These are phyloP conservation scores for Ophidiomyces ophidiicola DNA, from an alignment of 2,329 filamentous ascomycete species.

Conservation along the genomic window DNA sequence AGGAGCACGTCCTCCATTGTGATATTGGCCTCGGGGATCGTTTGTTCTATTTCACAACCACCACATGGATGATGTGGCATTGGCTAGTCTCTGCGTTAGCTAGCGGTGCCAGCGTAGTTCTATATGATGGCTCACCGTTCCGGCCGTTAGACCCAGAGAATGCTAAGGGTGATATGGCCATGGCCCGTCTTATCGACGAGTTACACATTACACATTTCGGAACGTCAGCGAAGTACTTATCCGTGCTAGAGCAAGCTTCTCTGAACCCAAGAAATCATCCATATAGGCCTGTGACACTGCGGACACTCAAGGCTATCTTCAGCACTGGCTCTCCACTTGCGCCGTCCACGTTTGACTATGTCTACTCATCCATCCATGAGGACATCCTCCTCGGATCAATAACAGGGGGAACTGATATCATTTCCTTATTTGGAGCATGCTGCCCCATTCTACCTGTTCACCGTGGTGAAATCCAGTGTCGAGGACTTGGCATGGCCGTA, in stretches of 20 bases:
- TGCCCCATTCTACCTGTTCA: conserved; percentile 63
- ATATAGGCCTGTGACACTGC: conserved; percentile 29
- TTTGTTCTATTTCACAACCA: conserved; percentile 88
- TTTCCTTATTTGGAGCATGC: conserved; percentile 82
- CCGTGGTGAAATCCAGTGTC: conserved; percentile 63
- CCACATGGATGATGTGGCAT: conserved; percentile 99
- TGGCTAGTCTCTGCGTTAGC: conserved; percentile 84
- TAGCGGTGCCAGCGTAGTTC: conserved; percentile 65
- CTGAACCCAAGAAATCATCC: conserved; percentile 47
- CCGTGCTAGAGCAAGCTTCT: conserved; percentile 69
- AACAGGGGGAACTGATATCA: conserved; percentile 91
- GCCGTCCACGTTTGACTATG: conserved; percentile 82
- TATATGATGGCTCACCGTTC: conserved; percentile 92
- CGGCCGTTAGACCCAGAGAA: conserved; percentile 47
- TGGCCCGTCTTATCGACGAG: conserved; percentile 70
- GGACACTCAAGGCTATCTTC: conserved; percentile 67
- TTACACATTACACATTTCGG: conserved; percentile 84
- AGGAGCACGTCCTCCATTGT: conserved; percentile 81
- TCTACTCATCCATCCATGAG: conserved; percentile 70
- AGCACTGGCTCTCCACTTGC: conserved; percentile 86
- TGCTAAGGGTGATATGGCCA: conserved; percentile 59
- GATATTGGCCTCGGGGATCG: conserved; percentile 61
- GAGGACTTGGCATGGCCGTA: conserved; percentile 69
- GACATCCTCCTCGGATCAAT: conserved; percentile 83
- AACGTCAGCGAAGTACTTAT: conserved; percentile 87